Conservation (phyloP, 2,329 filamentous ascomycete species). For the Pyrenochaeta sp. region DNA sequence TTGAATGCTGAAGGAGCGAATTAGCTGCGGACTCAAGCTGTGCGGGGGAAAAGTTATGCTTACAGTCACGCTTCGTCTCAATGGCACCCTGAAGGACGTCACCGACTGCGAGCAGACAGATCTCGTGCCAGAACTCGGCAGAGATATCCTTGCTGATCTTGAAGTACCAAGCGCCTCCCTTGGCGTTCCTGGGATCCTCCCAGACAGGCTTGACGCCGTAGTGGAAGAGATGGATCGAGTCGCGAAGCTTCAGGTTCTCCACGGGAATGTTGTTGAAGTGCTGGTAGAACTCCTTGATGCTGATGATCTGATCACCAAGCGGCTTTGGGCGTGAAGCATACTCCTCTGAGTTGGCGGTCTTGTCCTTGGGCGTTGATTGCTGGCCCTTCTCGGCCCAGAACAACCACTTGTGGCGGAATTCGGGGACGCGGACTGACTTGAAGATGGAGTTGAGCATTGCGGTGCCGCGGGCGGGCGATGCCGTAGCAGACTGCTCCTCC, state of each 20-base stretch:
- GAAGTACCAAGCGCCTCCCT: constrained; percentile 92
- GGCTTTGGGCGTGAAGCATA: constrained; percentile 58
- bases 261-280: constrained; percentile 76
- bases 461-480: constrained; percentile 77
- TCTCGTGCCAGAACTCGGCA: constrained; percentile 79
- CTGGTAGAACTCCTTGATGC: constrained; percentile 59
- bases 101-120: constrained; percentile 83
- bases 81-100: constrained; percentile 79
- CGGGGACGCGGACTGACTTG: constrained; percentile 56
- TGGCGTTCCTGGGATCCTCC: constrained; percentile 85
- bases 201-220: constrained; percentile 81
- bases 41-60: constrained; percentile 32
- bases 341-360: constrained; percentile 31
- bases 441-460: constrained; percentile 68
- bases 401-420: constrained; percentile 60
- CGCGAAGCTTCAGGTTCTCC: constrained; percentile 72
- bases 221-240: constrained; percentile 78
- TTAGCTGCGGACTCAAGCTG: constrained; percentile 1
- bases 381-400: constrained; percentile 59
- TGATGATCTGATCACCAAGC: constrained; percentile 52
- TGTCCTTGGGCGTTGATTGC: constrained; percentile 33
- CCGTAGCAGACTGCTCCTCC: constrained; percentile 65
- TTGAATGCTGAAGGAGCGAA: constrained; percentile 56
- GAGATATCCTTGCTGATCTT: constrained; percentile 78
- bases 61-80: constrained; percentile 66